A percentile compares a stretch with the other conserved stretches of the same genome.
phyloP scores from a whole-genome alignment of 129 eudicot species.

The Erigeron canadensis region DNA sequence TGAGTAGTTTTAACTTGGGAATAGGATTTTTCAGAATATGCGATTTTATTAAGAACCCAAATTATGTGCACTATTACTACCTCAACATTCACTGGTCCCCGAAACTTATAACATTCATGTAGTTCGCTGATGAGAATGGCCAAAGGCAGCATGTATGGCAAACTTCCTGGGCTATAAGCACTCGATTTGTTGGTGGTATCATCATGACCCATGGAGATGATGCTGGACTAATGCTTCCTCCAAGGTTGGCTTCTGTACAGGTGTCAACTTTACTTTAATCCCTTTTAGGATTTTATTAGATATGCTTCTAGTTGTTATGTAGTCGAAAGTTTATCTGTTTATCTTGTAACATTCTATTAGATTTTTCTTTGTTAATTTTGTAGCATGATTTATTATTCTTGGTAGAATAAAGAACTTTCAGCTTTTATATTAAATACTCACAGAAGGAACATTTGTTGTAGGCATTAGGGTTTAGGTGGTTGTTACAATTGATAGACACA shows the following conservation, averaged over 20 bases:
- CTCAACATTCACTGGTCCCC: neutral
- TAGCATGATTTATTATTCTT: neutral
- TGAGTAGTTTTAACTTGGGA: constrained; percentile 15
- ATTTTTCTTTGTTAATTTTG: neutral
- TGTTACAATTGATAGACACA: neutral
- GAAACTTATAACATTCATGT: constrained; percentile 26
- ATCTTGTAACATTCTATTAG: neutral
- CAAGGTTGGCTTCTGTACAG: constrained; percentile 48
- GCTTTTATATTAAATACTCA: neutral
- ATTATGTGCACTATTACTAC: constrained; percentile 14
- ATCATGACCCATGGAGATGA: constrained; percentile 99
- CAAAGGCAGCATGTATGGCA: constrained; percentile 97
- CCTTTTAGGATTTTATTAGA: neutral
- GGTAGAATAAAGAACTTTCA: neutral
- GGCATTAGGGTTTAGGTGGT: neutral
- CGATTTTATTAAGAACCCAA: neutral
- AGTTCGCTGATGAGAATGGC: constrained; percentile 95
- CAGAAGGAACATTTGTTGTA: neutral
- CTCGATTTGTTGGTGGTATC: constrained; percentile 95
- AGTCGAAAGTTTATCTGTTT: neutral
- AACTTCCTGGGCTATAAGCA: constrained; percentile 99
- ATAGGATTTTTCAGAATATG: constrained; percentile 14
- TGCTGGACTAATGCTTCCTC: constrained; percentile 92
- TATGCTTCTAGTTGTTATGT: neutral
- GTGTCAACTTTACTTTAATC: constrained; percentile 36